Evolutionary conservation across 2,329 filamentous ascomycete species (phyloP), one percentile per base, ranked within the genome.

Genomic region (Penicillium sumatraense): DNA sequence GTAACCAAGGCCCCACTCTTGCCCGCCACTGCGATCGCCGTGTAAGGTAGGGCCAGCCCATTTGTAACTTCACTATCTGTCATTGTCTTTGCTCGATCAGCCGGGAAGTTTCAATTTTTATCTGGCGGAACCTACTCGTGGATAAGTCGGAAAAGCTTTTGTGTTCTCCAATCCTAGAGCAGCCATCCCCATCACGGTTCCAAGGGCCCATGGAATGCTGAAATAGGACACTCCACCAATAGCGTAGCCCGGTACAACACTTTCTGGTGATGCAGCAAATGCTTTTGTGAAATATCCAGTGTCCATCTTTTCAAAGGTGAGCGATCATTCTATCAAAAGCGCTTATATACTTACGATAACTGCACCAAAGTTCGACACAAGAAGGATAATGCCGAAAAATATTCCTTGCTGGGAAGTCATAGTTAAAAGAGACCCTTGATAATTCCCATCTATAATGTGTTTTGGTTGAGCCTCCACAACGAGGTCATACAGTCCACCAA

Each of bases 41-140:
- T 63, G 50, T 69, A 70, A 7, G 71, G 70, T 53, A 70, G 56
- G 3, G 65, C 65, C 10, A 70, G 46, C 5, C 50, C 57, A 5
- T 35, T 21, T 27, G 52, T 40, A 5, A 71, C 53, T 38, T 38
- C 35, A 10, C n/a, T 38, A 42, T 66, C 58, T 8, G 49, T 41
- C 2, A 55, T 49, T 38, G 56, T 59, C 60, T 70, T 63, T 21
- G 8, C n/a, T 52, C 14, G 3, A 18, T 38, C 8, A 38, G 35
- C 5, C 16, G 21, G 8, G 5, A 3, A 2, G 8, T 14, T 16
- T 60, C 21, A 55, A 61, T 51, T 52, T 21, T 59, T n/a, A 35
- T 14, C 8, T 20, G 35, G 35, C n/a, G n/a, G n/a, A n/a, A 49
- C 27, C 24, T 35, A 49, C 45, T 13, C 45, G 26, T n/a, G 45